Evolutionary conservation across 192 early-diverging fungal species (phyloP), one percentile per base, ranked within the genome.

Genomic region (Gigaspora rosea): DNA sequence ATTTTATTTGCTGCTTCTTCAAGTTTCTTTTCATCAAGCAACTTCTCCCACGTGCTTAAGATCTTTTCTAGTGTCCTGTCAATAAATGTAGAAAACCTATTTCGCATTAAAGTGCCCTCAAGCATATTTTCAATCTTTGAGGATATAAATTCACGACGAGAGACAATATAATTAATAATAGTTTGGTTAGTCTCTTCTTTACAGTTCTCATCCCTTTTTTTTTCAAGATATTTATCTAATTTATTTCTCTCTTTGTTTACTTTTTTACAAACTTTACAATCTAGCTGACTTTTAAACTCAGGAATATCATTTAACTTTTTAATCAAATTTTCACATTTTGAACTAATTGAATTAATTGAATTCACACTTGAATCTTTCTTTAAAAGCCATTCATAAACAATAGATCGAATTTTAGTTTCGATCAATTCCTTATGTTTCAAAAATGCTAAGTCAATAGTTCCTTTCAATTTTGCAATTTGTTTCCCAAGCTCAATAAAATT

Each of bases 401-500:
- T 65, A 41, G 15, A 41, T 36, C 63, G 63, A 65, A 65, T 65
- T 36, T 46, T 16, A 36, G 35, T 27, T 16, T 18, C 36, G 36
- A 65, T 65, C 16, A 18, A 65, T 65, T 65, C 63, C 16, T 65
- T 35, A 41, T 65, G 63, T 65, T 65, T 65, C 36, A 13, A 15
- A 4, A 76, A 76, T 57, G 74, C 36, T 9, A 10, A 36, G 2
- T 76, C 74, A 36, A 76, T 76, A 5, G 35, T 66, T 49, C 67
- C 74, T 67, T 76, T 76, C 18, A 76, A 48, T 6, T 13, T 76
- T 52, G 74, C 12, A 47, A 76, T 76, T 66, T 22, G 47, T 15
- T 76, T 49, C 1, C 62, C 74, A 46, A 48, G 61, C 18, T 63
- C 74, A 32, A 76, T 76, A 63, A 76, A 76, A 48, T 76, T 61